Base-by-base conservation (phyloP, 768 basidiomycete genomes). In the Podaxis rugospora region DNA sequence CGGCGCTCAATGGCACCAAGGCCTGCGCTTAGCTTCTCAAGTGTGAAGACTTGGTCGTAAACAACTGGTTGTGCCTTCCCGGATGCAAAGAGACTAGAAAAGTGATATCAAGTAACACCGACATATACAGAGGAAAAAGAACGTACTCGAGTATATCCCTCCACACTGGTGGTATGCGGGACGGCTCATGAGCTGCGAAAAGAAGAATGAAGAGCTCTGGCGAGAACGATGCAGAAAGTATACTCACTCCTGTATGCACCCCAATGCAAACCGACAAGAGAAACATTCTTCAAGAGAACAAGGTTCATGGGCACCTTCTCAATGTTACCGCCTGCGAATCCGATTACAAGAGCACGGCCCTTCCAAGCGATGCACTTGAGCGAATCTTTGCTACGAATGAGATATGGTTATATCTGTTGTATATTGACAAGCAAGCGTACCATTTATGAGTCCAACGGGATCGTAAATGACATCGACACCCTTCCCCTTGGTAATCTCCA, bases 351-450 rank as follows among this genome's bases (percentile, higher is more conserved):
- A 1, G 90, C 88, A 13, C 96, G 84, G 0, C 95, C 94, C 71
- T 95, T 95, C 88, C 95, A 98, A 0, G 90, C 91, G 59, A 95
- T 92, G 70, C 94, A 96, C 70, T 95, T 98, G 59, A 98, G 70
- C 51, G 83, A 89, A 70, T 93, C 94, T 92, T 49, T 11, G 18
- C 21, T 52, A 36, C 16, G 28, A 44, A 58, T 52, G 6, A 59
- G 39, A 10, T 55, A 23, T 55, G 21, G 2, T 10, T 47, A 32
- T 9, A 42, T 2, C 36, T 25, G 25, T 21, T 21, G 11, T 5
- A 23, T 11, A 9, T 6, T 35, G 5, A 51, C 39, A 40, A 49
- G 13, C 35, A 36, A 14, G 66, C 73, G 51, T 66, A 83, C 87
- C 89, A 70, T 80, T 80, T 61, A 94, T 87, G 66, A 86, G 77